Conservation (phyloP, 106 monocot genomes). For the Chionographis japonica region DNA sequence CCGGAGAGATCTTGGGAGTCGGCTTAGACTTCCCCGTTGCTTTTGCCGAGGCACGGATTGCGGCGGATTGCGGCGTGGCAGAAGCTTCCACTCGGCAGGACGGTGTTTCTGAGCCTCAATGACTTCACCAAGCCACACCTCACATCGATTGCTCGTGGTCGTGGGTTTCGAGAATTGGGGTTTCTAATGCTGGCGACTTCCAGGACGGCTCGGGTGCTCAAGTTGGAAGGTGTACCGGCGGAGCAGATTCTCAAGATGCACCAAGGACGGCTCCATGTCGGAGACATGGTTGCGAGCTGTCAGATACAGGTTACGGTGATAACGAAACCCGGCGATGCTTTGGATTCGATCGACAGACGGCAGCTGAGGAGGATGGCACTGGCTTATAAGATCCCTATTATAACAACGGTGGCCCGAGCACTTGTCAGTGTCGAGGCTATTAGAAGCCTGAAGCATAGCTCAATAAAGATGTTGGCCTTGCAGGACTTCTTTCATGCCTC, state of each 20-base stretch:
- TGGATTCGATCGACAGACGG: constrained; percentile 80
- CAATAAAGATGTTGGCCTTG: constrained; percentile 77
- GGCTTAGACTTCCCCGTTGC: constrained; percentile 77
- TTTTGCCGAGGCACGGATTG: constrained; percentile 96
- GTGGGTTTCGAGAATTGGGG: constrained; percentile 51
- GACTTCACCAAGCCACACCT: constrained; percentile 88
- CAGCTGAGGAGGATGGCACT: constrained; percentile 80
- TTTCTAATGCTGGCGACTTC: constrained; percentile 82
- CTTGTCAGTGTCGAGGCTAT: constrained; percentile 79
- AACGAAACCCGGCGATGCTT: constrained; percentile 84
- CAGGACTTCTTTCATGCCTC: constrained; percentile 72
- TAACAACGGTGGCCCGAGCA: constrained; percentile 88
- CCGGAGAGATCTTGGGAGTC: constrained; percentile 97
- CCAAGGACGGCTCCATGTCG: constrained; percentile 86
- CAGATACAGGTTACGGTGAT: constrained; percentile 91
- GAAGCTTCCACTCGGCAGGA: constrained; percentile 64
- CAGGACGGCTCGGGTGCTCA: constrained; percentile 72
- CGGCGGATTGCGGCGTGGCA: constrained; percentile 97
- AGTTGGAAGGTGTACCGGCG: constrained; percentile 67
- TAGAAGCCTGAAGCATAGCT: constrained; percentile 59
- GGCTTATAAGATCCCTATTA: constrained; percentile 85
- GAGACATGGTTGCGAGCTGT: constrained; percentile 90
- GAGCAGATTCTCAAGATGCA: constrained; percentile 93
- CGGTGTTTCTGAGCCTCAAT: constrained; percentile 81
- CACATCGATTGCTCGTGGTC: constrained; percentile 34